Conservation (phyloP, 495 filamentous ascomycete genomes). For the Aspergillus ostianus region DNA sequence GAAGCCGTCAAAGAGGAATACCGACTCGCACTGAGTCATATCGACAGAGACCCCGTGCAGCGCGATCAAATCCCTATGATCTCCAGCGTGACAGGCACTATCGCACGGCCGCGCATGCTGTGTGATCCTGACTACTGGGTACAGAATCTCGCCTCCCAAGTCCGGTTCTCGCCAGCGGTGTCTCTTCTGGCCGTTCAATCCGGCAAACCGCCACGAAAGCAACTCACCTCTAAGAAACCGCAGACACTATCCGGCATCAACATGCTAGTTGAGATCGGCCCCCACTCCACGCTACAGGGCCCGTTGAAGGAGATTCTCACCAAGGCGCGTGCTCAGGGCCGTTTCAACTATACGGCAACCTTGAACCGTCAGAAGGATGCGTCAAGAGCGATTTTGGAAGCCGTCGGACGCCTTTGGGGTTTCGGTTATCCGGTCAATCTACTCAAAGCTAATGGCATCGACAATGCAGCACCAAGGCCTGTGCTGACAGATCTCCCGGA, state of each 20-base stretch:
- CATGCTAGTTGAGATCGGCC: conserved; percentile 1
- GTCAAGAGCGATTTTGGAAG: neutral
- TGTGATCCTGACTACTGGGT: conserved; percentile 3
- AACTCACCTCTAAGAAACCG: neutral
- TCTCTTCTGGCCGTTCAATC: neutral
- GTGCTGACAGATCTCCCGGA: neutral
- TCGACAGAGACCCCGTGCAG: neutral
- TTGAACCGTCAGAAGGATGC: neutral
- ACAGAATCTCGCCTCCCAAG: neutral
- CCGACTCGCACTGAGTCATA: neutral
- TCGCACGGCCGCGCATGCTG: neutral
- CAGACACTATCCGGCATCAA: conserved; percentile 1
- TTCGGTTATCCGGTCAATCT: neutral
- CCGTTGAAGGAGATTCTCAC: neutral
- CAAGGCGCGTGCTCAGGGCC: neutral
- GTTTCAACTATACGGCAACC: neutral
- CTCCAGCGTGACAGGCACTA: neutral
- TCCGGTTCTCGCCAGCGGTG: neutral
- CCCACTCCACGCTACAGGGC: conserved; percentile 1
- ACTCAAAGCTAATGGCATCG: neutral
- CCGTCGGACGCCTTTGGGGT: neutral
- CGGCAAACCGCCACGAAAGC: neutral
- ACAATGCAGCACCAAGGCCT: no score
- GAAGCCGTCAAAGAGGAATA: conserved; percentile 5
- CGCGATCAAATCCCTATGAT: neutral